Conservation (phyloP, 1,139 yeast species). For the Yamadazyma spencermartinsiae region DNA sequence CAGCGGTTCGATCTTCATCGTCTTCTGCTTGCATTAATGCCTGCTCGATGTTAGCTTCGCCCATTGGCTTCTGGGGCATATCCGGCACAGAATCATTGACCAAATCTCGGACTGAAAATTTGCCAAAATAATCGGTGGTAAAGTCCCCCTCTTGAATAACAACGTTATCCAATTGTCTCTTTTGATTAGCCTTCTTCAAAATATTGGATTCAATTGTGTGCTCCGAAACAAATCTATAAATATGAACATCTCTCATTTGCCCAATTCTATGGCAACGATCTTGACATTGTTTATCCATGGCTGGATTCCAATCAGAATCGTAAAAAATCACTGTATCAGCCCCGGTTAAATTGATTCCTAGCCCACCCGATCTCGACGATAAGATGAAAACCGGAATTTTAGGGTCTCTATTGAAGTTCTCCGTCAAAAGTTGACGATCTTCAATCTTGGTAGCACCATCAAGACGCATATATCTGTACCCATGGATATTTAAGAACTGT, state of each 20-base stretch:
- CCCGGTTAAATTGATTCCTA: slow-evolving; percentile 96
- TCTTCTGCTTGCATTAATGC: slow-evolving; percentile 93
- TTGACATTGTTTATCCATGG: slow-evolving; percentile 99
- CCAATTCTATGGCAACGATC: slow-evolving; percentile 99
- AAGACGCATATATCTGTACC: slow-evolving; percentile 88
- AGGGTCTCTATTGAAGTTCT: slow-evolving; percentile 84
- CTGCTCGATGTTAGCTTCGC: slow-evolving; percentile 55
- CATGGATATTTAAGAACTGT: slow-evolving; percentile 91
- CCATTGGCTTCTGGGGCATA: slow-evolving; percentile 37
- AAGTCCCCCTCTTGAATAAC: slow-evolving; percentile 98
- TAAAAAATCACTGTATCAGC: slow-evolving; percentile 99
- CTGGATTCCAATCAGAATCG: slow-evolving; percentile 99
- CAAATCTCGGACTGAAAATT: slow-evolving; percentile 84
- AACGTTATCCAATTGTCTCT: slow-evolving; percentile 90
- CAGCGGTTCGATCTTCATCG: slow-evolving; percentile 93
- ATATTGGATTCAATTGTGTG: slow-evolving; percentile 96
- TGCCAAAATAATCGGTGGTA: slow-evolving; percentile 93
- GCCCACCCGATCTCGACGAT: slow-evolving; percentile 96
- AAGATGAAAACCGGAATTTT: slow-evolving; percentile 88
- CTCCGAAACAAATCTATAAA: slow-evolving; percentile 93
- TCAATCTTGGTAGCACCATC: slow-evolving; percentile 98
- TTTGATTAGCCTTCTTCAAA: slow-evolving; percentile 91
- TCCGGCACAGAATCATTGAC: slow-evolving; percentile 61
- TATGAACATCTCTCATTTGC: slow-evolving; percentile 96
- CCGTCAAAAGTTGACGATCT: slow-evolving; percentile 92